Evolutionary conservation across 345 rosid genomes (phyloP).

Genomic region (Camelina sativa): DNA sequence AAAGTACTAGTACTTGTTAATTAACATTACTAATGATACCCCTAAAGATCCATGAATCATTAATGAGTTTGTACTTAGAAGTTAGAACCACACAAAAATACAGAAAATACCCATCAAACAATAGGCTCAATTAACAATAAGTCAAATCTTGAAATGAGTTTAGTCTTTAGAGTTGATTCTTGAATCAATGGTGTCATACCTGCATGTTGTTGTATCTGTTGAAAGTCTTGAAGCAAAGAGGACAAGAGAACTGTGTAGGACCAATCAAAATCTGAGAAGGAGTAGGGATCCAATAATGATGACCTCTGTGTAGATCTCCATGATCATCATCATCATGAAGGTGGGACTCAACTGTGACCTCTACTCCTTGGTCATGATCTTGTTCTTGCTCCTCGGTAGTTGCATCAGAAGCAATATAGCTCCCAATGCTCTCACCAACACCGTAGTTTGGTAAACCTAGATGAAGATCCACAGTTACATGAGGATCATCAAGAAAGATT

Average conservation of each 20-base stretch:
- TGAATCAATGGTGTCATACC: constrained; percentile 10
- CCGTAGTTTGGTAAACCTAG: constrained; percentile 25
- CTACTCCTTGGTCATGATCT: constrained; percentile 19
- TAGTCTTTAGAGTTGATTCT: not conserved
- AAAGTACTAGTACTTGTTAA: constrained; percentile 19
- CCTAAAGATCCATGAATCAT: constrained; percentile 22
- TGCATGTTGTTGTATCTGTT: constrained; percentile 35
- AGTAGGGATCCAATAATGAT: constrained; percentile 24
- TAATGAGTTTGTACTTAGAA: constrained; percentile 9
- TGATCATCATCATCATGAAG: constrained; percentile 12
- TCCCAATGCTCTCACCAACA: not conserved
- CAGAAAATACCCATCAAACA: not conserved
- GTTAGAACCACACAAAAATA: not conserved
- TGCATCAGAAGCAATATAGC: constrained; percentile 6
- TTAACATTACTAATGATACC: not conserved
- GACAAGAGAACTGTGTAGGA: constrained; percentile 30
- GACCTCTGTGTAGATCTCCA: constrained; percentile 25
- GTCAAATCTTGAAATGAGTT: not conserved
- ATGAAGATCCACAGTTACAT: constrained; percentile 23
- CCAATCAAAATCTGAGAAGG: constrained; percentile 25
- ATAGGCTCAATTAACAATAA: not conserved
- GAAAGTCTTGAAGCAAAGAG: constrained; percentile 26
- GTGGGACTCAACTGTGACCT: constrained; percentile 10
- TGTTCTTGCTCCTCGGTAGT: constrained; percentile 12
- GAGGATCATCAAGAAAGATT: constrained; percentile 17